These are phyloP conservation scores for Gossypium davidsonii DNA, from an alignment of 441 rosid genomes.

Conservation along the genomic window DNA sequence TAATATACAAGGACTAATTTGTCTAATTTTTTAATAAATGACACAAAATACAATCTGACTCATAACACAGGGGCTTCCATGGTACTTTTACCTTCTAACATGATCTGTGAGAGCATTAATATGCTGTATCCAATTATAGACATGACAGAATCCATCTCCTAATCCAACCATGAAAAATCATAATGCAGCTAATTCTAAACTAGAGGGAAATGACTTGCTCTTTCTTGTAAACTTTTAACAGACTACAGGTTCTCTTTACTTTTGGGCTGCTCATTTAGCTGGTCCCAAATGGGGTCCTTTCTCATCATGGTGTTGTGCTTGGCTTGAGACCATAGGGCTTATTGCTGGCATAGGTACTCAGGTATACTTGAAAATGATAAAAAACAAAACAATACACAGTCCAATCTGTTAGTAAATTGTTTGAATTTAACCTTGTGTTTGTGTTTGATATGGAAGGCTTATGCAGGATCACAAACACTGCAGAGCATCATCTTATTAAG, in stretches of 20 bases:
- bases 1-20: no score
- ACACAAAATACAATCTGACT: no score
- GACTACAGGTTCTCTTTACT: conserved; percentile 70
- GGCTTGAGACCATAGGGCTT: conserved; percentile 61
- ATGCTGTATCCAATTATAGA: not conserved
- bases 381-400: not conserved
- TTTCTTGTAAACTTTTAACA: conserved; percentile 19
- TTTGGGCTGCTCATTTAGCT: conserved; percentile 66
- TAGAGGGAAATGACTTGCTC: not conserved
- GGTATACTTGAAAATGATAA: conserved; percentile 22
- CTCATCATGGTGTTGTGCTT: conserved; percentile 67
- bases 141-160: not conserved
- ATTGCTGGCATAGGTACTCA: conserved; percentile 56
- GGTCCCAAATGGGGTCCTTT: conserved; percentile 66
- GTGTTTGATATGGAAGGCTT: conserved; percentile 35
- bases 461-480: conserved; percentile 53
- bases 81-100: not conserved
- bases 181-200: not conserved
- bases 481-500: conserved; percentile 50
- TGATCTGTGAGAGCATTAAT: not conserved
- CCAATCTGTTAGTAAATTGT: not conserved
- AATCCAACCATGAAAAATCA: not conserved
- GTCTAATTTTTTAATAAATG: no score
- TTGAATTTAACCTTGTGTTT: not conserved
- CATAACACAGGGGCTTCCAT: no score